Evolutionary conservation across 2,329 filamentous ascomycete species (phyloP), one percentile per base, ranked within the genome.

Genomic region (Exserohilum turcica): DNA sequence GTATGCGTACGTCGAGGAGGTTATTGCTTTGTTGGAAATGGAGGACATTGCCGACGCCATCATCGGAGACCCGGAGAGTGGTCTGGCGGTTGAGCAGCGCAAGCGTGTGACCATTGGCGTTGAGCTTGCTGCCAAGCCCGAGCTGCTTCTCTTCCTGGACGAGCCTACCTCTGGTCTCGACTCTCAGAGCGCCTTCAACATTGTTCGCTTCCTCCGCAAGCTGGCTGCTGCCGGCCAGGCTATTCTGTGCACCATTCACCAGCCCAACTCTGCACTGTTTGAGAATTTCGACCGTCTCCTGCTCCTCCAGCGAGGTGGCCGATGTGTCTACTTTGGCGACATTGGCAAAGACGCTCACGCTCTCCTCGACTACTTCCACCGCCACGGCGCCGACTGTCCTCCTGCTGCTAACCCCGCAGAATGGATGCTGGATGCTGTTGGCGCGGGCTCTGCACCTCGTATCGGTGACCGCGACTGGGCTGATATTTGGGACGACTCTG

Each of bases 241-340:
- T 8, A 91, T 96, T 62, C 82, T 96, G 3, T 95, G 91, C 76
- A 96, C 92, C 0, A 96, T 96, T 59, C 92, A 96, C 72, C 92
- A 96, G 71, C 91, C 92, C 1, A 93, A 92, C 61, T 89, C 90
- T 13, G 86, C 90, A 0, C 80, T 96, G 0, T 96, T 96, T 63
- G 90, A 94, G 73, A 88, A 92, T 73, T 96, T 96, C 61, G 91
- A 96, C 70, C 84, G 91, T 10, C 81, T 96, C 2, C 78, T 96
- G 5, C 81, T 96, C 2, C 81, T 96, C 2, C 86, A 93, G 74
- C 82, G 84, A 35, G 91, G 91, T 54, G 91, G 91, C 3, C 83
- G 87, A 48, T 90, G 89, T 40, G 90, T 95, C 43, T 96, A 96
- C 77, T 93, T 94, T 66, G 91, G 91, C 16, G 87, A 92, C 53